Evolutionary conservation across 129 eudicot genomes (phyloP), one percentile per base, ranked within the genome.

Genomic region (Chrysanthemum seticuspe): DNA sequence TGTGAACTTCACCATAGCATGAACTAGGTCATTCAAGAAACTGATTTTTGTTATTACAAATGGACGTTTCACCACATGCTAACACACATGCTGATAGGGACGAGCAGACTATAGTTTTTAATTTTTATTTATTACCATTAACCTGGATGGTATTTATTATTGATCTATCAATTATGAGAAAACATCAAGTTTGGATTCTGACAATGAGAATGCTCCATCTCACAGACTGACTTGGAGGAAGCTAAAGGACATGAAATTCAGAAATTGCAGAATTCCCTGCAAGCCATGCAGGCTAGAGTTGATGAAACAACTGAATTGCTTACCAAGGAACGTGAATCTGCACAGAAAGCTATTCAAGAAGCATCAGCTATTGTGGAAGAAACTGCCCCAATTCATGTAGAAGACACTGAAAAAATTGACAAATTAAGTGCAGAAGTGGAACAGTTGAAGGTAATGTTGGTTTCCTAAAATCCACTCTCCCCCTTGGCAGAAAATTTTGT

Each of bases 211-310:
- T 48, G 67, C 25, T 59, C 23, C 76, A 75, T 79, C 55, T 21
- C 70, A 15, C 92, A 90, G 98, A 83, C 84, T 25, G 98, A 94
- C 76, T 74, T 93, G 76, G 98, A 93, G 84, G 98, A 93, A 82
- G 85, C 90, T 25, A 93, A 93, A 79, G 85, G 81, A 52, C 96
- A 89, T 58, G 98, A 93, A 76, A 84, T 93, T 73, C 53, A 62
- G 61, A 93, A 93, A 73, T 81, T 89, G 79, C 90, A 86, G 72
- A 83, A 89, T 34, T 85, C 97, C 34, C 72, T 93, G 81, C 87
- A 93, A 74, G 84, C 74, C 25, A 72, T 86, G 89, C 96, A 86
- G 70, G 76, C 74, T 48, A 89, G 85, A 90, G 54, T 87, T 77
- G 89, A 86, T 62, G 97, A 93, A 79, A 73, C 88, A 61, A 90